Evolutionary conservation across 208 protist genomes (phyloP).

Genomic region (Trichomonas tenax): DNA sequence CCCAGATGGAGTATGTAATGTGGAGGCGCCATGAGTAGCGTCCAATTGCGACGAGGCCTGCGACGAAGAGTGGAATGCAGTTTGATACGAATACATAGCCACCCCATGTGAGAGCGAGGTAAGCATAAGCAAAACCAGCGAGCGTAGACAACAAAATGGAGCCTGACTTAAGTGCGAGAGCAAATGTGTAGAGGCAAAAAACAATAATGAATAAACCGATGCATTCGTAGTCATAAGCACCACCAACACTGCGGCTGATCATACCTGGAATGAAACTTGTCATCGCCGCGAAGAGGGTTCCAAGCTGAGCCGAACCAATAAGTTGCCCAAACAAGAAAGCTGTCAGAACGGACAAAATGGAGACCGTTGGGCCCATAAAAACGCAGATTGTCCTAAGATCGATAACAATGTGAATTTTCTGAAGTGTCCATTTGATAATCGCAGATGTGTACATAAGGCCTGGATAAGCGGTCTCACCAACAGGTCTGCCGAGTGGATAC

Average conservation of each 20-base stretch:
- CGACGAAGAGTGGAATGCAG: conserved; percentile 76
- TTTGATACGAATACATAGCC: conserved; percentile 94
- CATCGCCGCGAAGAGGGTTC: background rate
- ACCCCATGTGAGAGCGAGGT: conserved; percentile 75
- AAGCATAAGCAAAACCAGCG: conserved; percentile 55
- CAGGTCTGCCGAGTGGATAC: conserved; percentile 88
- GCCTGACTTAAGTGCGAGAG: conserved; percentile 60
- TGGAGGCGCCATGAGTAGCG: conserved; percentile 65
- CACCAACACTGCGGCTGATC: conserved; percentile 83
- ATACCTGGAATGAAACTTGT: background rate
- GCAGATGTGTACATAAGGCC: conserved; percentile 82
- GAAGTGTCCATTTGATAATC: conserved; percentile 59
- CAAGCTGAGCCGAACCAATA: background rate
- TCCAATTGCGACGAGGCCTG: conserved; percentile 60
- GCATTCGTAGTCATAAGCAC: conserved; percentile 93
- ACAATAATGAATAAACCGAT: conserved; percentile 85
- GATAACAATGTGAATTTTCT: conserved; percentile 61
- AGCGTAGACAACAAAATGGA: conserved; percentile 56
- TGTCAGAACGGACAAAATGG: background rate
- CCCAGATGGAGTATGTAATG: conserved; percentile 76
- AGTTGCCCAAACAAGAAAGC: background rate
- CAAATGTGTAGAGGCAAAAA: conserved; percentile 74
- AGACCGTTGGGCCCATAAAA: conserved; percentile 36
- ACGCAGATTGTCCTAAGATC: conserved; percentile 84
- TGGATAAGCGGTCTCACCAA: conserved; percentile 88